Percentiles rank a stretch among this genome's conserved stretches.
These are phyloP conservation scores for Penicillium griseofulvum DNA, from an alignment of 2,329 filamentous ascomycete genomes.

Conservation along the genomic window DNA sequence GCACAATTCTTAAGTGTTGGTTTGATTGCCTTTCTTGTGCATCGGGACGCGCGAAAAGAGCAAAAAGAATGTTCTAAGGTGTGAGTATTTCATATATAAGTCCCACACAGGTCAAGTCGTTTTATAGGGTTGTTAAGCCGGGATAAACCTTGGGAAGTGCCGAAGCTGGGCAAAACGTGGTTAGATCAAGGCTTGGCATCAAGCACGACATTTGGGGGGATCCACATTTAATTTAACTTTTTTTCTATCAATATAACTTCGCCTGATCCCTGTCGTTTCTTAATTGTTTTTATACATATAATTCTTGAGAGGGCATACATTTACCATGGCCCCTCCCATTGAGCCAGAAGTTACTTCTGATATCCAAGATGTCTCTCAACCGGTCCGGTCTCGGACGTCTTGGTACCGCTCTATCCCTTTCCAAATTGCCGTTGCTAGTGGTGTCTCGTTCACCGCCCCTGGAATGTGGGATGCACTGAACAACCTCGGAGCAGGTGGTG, in stretches of 20 bases:
- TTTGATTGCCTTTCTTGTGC: slow-evolving; percentile 20
- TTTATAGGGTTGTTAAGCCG: neutral
- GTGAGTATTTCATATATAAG: neutral
- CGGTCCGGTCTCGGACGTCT: slow-evolving; percentile 6
- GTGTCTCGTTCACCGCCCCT: slow-evolving; percentile 26
- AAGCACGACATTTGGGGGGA: slow-evolving; percentile 5
- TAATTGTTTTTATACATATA: neutral
- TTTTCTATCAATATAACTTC: slow-evolving; percentile 1
- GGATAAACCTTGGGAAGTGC: neutral
- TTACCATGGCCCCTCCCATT: neutral
- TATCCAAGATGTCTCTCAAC: neutral
- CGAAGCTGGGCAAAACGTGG: neutral
- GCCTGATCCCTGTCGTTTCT: neutral
- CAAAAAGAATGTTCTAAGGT: neutral
- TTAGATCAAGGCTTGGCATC: neutral
- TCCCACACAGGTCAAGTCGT: neutral
- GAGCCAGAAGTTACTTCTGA: slow-evolving; percentile 3
- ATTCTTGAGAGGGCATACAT: neutral
- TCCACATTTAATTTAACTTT: neutral
- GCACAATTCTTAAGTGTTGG: slow-evolving; percentile 32
- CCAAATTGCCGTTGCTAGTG: slow-evolving; percentile 24
- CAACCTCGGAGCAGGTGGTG: slow-evolving; percentile 52
- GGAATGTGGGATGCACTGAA: slow-evolving; percentile 56
- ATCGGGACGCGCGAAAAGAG: slow-evolving; percentile 3
- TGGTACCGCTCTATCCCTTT: slow-evolving; percentile 25